These are phyloP conservation scores for Podila horticola DNA, from an alignment of 192 early-diverging fungal species.

Conservation along the genomic window DNA sequence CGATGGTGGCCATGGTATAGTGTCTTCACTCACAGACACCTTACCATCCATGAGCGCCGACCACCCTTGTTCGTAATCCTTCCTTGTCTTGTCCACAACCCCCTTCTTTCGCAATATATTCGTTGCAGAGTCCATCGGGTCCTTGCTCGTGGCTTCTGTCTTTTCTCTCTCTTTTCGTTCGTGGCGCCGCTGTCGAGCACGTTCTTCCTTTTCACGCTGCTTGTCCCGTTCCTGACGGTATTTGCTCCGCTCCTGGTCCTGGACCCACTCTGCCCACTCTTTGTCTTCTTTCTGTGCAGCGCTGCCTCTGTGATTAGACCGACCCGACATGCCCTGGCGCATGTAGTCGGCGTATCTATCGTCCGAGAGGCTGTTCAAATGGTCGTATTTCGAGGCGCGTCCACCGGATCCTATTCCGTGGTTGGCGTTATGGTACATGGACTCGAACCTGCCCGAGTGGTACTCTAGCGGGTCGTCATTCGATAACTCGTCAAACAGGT, in stretches of 20 bases:
- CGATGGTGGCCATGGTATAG: conserved; percentile 30
- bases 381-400: neutral
- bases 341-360: conserved; percentile 28
- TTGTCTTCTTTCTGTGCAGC: neutral
- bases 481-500: conserved; percentile 20
- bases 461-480: conserved; percentile 32
- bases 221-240: conserved; percentile 6
- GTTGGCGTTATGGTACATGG: neutral
- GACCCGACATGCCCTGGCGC: conserved; percentile 24
- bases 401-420: neutral
- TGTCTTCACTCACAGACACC: conserved; percentile 7
- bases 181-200: conserved; percentile 8
- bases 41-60: neutral
- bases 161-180: conserved; percentile 13
- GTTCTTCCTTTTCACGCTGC: conserved; percentile 20
- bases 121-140: conserved; percentile 4
- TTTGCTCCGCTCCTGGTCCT: conserved; percentile 24
- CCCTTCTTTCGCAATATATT: conserved; percentile 14
- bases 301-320: neutral
- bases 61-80: conserved; percentile 18
- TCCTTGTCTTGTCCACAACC: conserved; percentile 6
- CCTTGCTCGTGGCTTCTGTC: neutral
- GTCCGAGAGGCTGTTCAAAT: conserved; percentile 22
- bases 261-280: conserved; percentile 32
- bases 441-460: conserved; percentile 16